Evolutionary conservation across 345 rosid genomes (phyloP).

Genomic region (Lepidium africanum): DNA sequence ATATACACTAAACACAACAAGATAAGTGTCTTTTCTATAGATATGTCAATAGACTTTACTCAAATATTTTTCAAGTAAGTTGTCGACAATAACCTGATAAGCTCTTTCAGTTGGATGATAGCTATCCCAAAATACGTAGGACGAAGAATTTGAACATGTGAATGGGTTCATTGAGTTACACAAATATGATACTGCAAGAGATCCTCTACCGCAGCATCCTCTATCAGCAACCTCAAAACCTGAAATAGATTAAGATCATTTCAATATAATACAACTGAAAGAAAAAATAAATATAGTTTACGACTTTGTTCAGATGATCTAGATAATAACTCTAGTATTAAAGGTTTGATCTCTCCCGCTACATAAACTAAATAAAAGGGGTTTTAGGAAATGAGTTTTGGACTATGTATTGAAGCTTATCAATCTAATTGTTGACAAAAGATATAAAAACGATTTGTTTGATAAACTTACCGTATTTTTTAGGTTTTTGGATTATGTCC

Average conservation of each 20-base stretch:
- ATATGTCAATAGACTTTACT: background rate
- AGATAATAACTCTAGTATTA: too few species aligned
- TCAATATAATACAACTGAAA: background rate
- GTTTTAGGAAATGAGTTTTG: too few species aligned
- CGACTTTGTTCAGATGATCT: too few species aligned
- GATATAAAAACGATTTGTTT: background rate
- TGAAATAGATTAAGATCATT: background rate
- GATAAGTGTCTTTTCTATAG: background rate
- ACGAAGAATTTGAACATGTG: conserved; percentile 30
- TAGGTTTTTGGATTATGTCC: conserved; percentile 33
- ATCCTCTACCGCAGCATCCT: conserved; percentile 60
- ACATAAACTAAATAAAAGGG: too few species aligned
- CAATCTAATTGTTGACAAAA: too few species aligned
- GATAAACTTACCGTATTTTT: conserved; percentile 27
- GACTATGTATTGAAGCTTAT: too few species aligned
- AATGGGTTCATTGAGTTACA: conserved; percentile 36
- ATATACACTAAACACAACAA: background rate
- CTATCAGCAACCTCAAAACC: conserved; percentile 39
- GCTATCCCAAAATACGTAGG: conserved; percentile 21
- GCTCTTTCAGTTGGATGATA: conserved; percentile 61
- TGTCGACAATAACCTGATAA: conserved; percentile 29
- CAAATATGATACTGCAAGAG: conserved; percentile 33
- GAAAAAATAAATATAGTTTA: background rate
- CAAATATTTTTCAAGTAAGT: background rate
- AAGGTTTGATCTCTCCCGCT: too few species aligned